Percentiles rank a stretch among this genome's conserved stretches.
Evolutionary conservation across 2,329 filamentous ascomycete genomes (phyloP).

Genomic region (Microcyclosporella mali): DNA sequence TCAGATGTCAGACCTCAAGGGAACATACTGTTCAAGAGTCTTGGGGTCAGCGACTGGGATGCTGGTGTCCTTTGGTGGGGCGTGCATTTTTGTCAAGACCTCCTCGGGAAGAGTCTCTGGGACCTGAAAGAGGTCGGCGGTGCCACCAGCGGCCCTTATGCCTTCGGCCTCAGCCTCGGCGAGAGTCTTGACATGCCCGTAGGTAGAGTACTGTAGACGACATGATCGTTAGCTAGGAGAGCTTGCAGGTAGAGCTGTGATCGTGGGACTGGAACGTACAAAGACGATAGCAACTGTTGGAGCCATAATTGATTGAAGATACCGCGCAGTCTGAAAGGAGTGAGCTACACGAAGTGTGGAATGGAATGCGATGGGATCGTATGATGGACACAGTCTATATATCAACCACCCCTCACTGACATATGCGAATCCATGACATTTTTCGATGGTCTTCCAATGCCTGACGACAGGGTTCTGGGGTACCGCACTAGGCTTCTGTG

Average conservation of each 20-base stretch:
- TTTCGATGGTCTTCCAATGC: slow-evolving; percentile 3
- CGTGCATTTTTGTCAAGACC: slow-evolving; percentile 84
- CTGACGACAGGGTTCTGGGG: neutral
- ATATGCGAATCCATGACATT: neutral
- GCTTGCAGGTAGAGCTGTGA: neutral
- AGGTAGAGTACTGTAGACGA: slow-evolving; percentile 16
- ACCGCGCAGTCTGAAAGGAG: too few species aligned
- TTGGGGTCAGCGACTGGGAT: slow-evolving; percentile 56
- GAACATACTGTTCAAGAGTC: slow-evolving; percentile 61
- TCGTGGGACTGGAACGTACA: slow-evolving; percentile 48
- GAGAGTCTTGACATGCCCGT: slow-evolving; percentile 69
- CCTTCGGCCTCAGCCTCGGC: slow-evolving; percentile 88
- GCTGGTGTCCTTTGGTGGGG: slow-evolving; percentile 64
- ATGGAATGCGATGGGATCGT: neutral
- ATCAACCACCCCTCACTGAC: neutral
- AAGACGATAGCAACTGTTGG: slow-evolving; percentile 88
- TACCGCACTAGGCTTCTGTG: too few species aligned
- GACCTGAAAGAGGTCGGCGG: slow-evolving; percentile 78
- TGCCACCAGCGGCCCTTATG: slow-evolving; percentile 79
- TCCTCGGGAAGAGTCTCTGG: slow-evolving; percentile 80
- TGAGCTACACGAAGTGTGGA: too few species aligned
- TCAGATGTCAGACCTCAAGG: too few species aligned
- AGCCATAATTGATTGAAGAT: slow-evolving; percentile 56
- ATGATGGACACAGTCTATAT: too few species aligned
- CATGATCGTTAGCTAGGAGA: neutral